Base-by-base conservation (phyloP, 1,284 basidiomycete species). In the Peniophora sp. region DNA sequence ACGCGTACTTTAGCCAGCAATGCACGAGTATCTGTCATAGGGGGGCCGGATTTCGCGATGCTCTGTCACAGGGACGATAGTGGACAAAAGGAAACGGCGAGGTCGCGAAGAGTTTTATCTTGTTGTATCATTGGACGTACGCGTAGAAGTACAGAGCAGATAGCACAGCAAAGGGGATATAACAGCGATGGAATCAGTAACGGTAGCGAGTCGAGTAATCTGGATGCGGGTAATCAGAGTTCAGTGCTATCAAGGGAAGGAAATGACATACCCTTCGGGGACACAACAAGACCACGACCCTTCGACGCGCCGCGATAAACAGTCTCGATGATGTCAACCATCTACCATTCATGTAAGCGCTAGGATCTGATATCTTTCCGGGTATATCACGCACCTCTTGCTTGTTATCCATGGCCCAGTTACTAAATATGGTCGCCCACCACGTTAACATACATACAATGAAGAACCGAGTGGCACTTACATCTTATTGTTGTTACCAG, bases 401-500 rank as follows among this genome's bases (percentile, higher is more conserved):
- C 65, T 97, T 96, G 68, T 94, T 93, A 64, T 93, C 90, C 81
- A 97, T 95, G 22, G 93, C 83, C 94, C 94, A 97, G 68, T 96
- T 97, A 67, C 93, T 95, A 56, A 55, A 2, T 19, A 48, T 52
- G 47, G 38, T 34, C 24, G 16, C 44, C 12, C 14, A 24, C 34
- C 11, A 9, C 35, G 45, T 56, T 45, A 54, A 46, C 47, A 48
- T 16, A 54, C 49, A 44, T 8, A n/a, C 3, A 35, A n/a, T 17
- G 25, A 14, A 1, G 19, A 48, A 27, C 11, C 9, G 50, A 48
- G 25, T 36, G 23, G 8, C 19, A 77, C 89, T 56, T 55, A 92
- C 91, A 97, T 97, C 73, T 99, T 99, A 73, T 99, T 99, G 71
- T 99, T 99, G 72, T 99, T 98, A 74, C 97, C 96, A 48, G 96